Evolutionary conservation across 2,329 filamentous ascomycete species (phyloP).

Genomic region (Fusarium brevicatenulatum): DNA sequence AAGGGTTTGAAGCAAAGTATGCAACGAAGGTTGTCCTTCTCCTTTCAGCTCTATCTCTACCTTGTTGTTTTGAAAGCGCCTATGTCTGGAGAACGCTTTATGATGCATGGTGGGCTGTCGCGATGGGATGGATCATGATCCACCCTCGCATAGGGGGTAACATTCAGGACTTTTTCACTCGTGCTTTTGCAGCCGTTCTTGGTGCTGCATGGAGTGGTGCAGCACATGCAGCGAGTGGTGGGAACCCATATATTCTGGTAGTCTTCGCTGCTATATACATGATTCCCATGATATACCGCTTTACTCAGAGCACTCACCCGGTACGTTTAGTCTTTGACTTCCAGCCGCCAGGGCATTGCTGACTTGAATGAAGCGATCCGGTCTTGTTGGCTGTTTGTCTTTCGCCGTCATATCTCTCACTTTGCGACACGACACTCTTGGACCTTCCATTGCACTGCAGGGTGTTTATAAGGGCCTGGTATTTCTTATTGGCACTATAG

Average conservation of each 20-base stretch:
- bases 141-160: constrained; percentile 65
- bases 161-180: constrained; percentile 64
- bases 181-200: constrained; percentile 59
- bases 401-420: constrained; percentile 65
- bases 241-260: constrained; percentile 65
- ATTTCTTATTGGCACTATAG: constrained; percentile 63
- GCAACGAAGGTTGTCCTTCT: constrained; percentile 66
- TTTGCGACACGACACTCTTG: constrained; percentile 45
- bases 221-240: constrained; percentile 60
- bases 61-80: constrained; percentile 58
- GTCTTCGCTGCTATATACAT: constrained; percentile 66
- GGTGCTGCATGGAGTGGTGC: constrained; percentile 66
- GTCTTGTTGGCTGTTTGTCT: constrained; percentile 66
- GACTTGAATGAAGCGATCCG: constrained; percentile 56
- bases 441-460: constrained; percentile 51
- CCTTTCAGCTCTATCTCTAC: constrained; percentile 62
- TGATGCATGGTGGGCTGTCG: constrained; percentile 68
- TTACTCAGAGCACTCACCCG: constrained; percentile 64
- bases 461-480: constrained; percentile 60
- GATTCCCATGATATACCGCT: constrained; percentile 69
- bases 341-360: neutral
- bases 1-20: constrained; percentile 68
- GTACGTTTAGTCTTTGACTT: constrained; percentile 44
- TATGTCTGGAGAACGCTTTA: constrained; percentile 64
- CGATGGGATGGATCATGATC: constrained; percentile 66